These are phyloP conservation scores for Penicillium paradoxum DNA, from an alignment of 495 filamentous ascomycete genomes.

Conservation along the genomic window DNA sequence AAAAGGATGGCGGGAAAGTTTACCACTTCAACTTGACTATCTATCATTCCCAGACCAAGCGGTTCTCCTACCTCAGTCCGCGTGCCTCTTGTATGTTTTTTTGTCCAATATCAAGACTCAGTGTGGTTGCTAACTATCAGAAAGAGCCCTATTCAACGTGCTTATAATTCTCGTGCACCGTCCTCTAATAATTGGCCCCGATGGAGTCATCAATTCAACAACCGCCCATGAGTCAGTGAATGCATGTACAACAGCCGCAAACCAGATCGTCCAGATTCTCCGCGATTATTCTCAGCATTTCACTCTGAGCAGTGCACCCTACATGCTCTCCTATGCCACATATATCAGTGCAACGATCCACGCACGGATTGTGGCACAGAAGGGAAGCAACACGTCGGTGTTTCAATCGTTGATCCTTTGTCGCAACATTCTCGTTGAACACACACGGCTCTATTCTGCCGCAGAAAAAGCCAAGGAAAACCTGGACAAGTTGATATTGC, in stretches of 20 bases:
- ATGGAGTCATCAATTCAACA: conserved; percentile 4
- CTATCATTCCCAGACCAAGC: conserved; percentile 12
- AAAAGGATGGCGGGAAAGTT: conserved; percentile 19
- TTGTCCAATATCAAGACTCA: not conserved
- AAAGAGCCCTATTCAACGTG: conserved; percentile 28
- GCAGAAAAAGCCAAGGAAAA: conserved; percentile 23
- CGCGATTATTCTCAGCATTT: conserved; percentile 26
- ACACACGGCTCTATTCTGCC: conserved; percentile 18
- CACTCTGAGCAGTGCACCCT: conserved; percentile 25
- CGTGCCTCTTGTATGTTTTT: conserved; percentile 22
- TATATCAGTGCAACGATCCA: conserved; percentile 35
- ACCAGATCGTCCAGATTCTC: conserved; percentile 28
- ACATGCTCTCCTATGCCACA: conserved; percentile 32
- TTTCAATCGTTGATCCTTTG: conserved; percentile 23
- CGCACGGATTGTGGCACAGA: conserved; percentile 26
- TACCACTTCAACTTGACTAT: conserved; percentile 24
- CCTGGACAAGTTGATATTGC: conserved; percentile 17
- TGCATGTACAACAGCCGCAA: conserved; percentile 26
- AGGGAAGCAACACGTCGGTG: conserved; percentile 16
- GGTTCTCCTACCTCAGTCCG: conserved; percentile 17
- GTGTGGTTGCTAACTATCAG: not conserved
- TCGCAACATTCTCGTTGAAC: conserved; percentile 15
- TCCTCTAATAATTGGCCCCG: conserved; percentile 20
- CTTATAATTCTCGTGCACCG: conserved; percentile 28
- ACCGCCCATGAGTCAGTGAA: conserved; percentile 27